Conservation (phyloP, 1,284 basidiomycete genomes). For the Ceratobasidium sp. region DNA sequence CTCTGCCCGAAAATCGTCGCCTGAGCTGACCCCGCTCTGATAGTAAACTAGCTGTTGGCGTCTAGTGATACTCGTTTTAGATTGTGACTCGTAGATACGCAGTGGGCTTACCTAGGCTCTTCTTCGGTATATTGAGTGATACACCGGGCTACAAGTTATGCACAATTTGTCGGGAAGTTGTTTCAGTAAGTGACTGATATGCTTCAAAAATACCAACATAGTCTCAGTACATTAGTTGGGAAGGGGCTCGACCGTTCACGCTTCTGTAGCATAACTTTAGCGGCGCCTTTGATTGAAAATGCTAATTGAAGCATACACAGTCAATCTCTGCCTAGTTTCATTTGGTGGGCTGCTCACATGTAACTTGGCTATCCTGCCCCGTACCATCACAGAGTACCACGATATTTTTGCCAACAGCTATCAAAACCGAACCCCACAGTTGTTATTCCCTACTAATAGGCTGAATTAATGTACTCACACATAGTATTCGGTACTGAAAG, state of each 20-base stretch:
- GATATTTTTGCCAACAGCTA: neutral
- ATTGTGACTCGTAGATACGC: neutral
- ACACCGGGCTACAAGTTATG: neutral
- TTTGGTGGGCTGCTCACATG: conserved; percentile 1
- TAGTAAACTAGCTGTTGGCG: conserved; percentile 45
- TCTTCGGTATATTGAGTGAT: conserved; percentile 16
- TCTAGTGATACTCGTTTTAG: neutral
- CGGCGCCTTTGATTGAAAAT: conserved; percentile 1
- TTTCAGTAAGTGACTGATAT: neutral
- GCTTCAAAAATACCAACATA: conserved; percentile 1
- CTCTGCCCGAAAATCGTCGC: conserved; percentile 23
- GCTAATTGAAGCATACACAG: neutral
- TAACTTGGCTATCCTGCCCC: conserved; percentile 23
- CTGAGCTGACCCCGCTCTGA: conserved; percentile 45
- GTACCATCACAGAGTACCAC: conserved; percentile 34
- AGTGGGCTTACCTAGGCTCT: neutral
- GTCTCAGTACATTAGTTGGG: conserved; percentile 20
- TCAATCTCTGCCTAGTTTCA: neutral
- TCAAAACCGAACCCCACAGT: neutral
- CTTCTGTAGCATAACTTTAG: conserved; percentile 17
- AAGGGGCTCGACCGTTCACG: neutral
- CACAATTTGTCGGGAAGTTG: neutral
- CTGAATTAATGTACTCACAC: neutral
- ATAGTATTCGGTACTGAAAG: neutral
- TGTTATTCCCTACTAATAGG: neutral